These are phyloP conservation scores for Pseudopyrenochaeta lycopersici DNA, from an alignment of 2,329 filamentous ascomycete species.

Conservation along the genomic window DNA sequence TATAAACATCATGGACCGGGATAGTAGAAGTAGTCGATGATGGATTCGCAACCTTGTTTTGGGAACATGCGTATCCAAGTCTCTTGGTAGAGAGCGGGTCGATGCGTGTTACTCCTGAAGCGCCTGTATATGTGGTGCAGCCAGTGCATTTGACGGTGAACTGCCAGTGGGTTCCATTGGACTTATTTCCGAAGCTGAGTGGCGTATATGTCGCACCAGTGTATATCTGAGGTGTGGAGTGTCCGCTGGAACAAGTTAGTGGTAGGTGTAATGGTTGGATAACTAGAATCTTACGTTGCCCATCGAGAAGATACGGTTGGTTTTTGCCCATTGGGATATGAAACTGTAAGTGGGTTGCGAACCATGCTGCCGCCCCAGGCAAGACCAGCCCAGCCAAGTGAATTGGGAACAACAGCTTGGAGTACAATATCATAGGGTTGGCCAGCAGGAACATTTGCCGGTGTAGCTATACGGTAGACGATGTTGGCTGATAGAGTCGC, in stretches of 20 bases:
- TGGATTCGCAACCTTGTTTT: slow-evolving; percentile 29
- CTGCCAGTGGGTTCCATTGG: slow-evolving; percentile 44
- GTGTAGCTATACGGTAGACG: slow-evolving; percentile 40
- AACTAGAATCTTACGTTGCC: slow-evolving; percentile 36
- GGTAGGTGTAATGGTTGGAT: not conserved
- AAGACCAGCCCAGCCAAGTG: slow-evolving; percentile 41
- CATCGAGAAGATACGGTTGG: slow-evolving; percentile 38
- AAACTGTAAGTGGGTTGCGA: slow-evolving; percentile 41
- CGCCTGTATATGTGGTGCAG: slow-evolving; percentile 35
- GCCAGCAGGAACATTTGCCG: slow-evolving; percentile 24
- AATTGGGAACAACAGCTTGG: slow-evolving; percentile 36
- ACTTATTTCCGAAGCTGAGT: slow-evolving; percentile 35
- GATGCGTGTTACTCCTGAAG: slow-evolving; percentile 21
- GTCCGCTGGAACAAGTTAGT: slow-evolving; percentile 22
- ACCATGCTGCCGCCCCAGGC: slow-evolving; percentile 45
- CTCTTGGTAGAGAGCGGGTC: slow-evolving; percentile 29
- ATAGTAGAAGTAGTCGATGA: slow-evolving; percentile 30
- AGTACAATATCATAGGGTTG: slow-evolving; percentile 38
- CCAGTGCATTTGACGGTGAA: slow-evolving; percentile 42
- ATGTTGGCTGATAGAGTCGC: slow-evolving; percentile 36
- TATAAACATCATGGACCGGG: slow-evolving; percentile 37
- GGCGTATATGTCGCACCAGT: slow-evolving; percentile 32
- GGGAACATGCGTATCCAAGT: slow-evolving; percentile 35
- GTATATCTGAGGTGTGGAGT: slow-evolving; percentile 33
- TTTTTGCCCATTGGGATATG: slow-evolving; percentile 38